Conservation (phyloP, 768 basidiomycete genomes). For the Tylopilus sp. region DNA sequence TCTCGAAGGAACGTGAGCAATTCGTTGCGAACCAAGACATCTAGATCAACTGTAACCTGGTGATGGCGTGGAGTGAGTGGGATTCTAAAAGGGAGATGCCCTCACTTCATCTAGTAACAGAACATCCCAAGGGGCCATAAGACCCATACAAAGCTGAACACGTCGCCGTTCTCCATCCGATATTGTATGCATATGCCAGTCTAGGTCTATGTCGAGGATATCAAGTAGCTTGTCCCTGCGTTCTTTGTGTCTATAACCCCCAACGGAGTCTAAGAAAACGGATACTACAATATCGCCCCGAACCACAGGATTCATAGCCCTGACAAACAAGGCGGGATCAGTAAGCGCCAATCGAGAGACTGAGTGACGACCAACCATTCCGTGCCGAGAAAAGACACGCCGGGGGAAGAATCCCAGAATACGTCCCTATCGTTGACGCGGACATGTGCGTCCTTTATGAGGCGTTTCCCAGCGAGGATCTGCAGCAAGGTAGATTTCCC, state of each 20-base stretch:
- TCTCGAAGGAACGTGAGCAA: constrained; percentile 83
- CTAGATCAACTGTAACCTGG: constrained; percentile 94
- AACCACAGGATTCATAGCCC: constrained; percentile 97
- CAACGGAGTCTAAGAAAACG: constrained; percentile 95
- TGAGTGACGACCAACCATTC: constrained; percentile 65
- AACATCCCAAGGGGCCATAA: constrained; percentile 94
- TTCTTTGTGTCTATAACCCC: constrained; percentile 91
- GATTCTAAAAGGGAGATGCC: constrained; percentile 1
- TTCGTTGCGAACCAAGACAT: constrained; percentile 90
- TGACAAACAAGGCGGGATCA: constrained; percentile 26
- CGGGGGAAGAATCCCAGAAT: constrained; percentile 80
- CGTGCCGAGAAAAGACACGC: constrained; percentile 86
- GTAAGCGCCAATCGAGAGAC: neutral
- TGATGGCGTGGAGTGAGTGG: neutral
- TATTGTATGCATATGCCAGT: constrained; percentile 95
- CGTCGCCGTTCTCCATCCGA: constrained; percentile 93
- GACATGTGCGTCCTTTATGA: constrained; percentile 65
- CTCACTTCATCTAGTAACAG: constrained; percentile 88
- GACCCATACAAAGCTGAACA: constrained; percentile 93
- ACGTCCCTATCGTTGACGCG: constrained; percentile 80
- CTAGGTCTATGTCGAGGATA: constrained; percentile 91
- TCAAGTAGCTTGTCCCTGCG: constrained; percentile 82
- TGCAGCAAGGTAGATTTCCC: constrained; percentile 97
- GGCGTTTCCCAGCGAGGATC: constrained; percentile 86
- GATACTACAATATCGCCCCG: constrained; percentile 89